Evolutionary conservation across 306 rosid genomes (phyloP), one percentile per base, ranked within the genome.

Genomic region (Cucurbita argyrosperma): DNA sequence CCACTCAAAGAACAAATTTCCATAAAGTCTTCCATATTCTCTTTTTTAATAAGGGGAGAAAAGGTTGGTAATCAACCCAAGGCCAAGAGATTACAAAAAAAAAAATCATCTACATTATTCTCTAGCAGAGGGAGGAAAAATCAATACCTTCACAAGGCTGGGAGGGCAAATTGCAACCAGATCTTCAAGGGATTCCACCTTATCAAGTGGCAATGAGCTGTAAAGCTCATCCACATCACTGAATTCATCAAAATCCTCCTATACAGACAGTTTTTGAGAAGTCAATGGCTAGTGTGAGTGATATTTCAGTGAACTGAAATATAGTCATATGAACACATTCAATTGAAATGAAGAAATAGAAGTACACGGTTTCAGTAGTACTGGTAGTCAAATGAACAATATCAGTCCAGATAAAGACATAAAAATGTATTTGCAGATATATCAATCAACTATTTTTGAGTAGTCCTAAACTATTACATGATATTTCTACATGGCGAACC

Each of bases 141-240:
- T 11, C 8, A 40, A 59, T 82, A 88, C 98, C 98, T 94, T 94
- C 58, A 84, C 84, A 89, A 90, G 83, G 75, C 88, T 86, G 65
- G 99, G 85, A 76, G 98, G 92, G 59, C 78, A 84, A 40, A 86
- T 85, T 69, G 82, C 61, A 40, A 88, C 98, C 80, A 93, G 87
- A 76, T 94, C 99, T 89, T 94, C 99, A 49, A 90, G 88, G 47
- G 92, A 84, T 76, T 94, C 99, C 84, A 94, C 99, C 84, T 87
- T 94, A 77, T 94, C 99, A 67, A 90, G 72, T 56, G 97, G 92
- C 64, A 94, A 80, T 43, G 95, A 83, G 81, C 79, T 84, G 84
- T 94, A 94, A 77, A 94, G 89, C 56, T 90, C 97, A 82, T 94
- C 98, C 73, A 90, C 97, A 42, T 94, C 98, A 81, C 69, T 75